Evolutionary conservation across 805 yeast genomes (phyloP).

Genomic region (Diddensiella transvaalensis): DNA sequence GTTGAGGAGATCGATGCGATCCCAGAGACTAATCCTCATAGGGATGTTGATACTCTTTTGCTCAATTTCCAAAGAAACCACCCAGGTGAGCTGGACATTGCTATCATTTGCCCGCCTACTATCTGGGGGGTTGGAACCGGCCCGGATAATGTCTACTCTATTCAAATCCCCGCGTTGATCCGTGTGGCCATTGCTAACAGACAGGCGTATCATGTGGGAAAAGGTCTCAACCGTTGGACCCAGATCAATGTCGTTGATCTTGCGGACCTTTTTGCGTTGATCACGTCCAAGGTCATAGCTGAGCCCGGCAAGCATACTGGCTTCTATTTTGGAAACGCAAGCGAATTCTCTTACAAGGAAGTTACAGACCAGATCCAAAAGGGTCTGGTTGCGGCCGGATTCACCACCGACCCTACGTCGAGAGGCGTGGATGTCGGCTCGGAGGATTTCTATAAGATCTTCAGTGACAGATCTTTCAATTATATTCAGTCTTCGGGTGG

Average conservation of each 20-base stretch:
- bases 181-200: slow-evolving; percentile 9
- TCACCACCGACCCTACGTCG: slow-evolving; percentile 19
- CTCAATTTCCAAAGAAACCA: slow-evolving; percentile 10
- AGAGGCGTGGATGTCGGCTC: neutral
- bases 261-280: slow-evolving; percentile 16
- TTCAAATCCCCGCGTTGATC: slow-evolving; percentile 15
- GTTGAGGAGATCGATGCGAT: slow-evolving; percentile 14
- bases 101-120: slow-evolving; percentile 22
- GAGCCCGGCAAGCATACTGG: slow-evolving; percentile 18
- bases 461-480: neutral
- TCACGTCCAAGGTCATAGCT: slow-evolving; percentile 2
- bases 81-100: slow-evolving; percentile 9
- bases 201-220: slow-evolving; percentile 18
- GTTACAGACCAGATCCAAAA: slow-evolving; percentile 15
- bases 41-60: slow-evolving; percentile 18
- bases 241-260: slow-evolving; percentile 20
- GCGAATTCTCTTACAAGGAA: slow-evolving; percentile 16
- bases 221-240: slow-evolving; percentile 16
- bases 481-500: slow-evolving; percentile 29
- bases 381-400: slow-evolving; percentile 13
- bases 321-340: slow-evolving; percentile 17
- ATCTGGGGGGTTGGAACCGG: slow-evolving; percentile 25
- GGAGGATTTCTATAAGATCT: slow-evolving; percentile 1
- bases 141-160: slow-evolving; percentile 15
- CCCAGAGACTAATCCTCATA: slow-evolving; percentile 18